Conservation (phyloP, 148 eudicot species). For the Rhododendron kiyosumense region DNA sequence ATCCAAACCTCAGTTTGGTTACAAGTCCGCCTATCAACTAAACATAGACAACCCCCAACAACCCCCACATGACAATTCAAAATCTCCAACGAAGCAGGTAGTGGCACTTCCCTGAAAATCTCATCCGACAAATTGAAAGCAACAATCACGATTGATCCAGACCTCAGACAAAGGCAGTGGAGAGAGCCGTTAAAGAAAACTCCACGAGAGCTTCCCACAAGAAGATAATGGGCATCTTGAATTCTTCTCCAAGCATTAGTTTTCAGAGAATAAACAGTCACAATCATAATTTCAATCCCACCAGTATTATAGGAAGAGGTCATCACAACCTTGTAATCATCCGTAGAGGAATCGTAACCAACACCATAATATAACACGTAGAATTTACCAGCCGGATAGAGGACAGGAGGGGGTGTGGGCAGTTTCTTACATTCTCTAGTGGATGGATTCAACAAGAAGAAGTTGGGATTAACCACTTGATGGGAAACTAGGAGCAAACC, state of each 20-base stretch:
- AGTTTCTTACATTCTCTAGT: not conserved
- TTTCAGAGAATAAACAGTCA: not conserved
- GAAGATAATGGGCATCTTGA: not conserved
- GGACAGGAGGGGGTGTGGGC: not conserved
- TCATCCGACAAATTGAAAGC: not conserved
- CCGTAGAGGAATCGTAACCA: not conserved
- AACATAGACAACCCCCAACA: not conserved
- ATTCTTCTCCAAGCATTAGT: not conserved
- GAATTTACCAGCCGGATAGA: not conserved
- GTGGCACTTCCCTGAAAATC: not conserved
- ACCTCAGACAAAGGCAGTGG: not conserved
- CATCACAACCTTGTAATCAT: not conserved
- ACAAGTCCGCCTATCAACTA: not conserved
- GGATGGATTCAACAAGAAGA: not conserved
- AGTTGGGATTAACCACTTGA: not conserved
- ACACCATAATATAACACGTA: not conserved
- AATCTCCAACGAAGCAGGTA: not conserved
- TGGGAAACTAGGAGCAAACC: not conserved
- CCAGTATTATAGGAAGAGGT: not conserved
- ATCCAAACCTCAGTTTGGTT: not conserved
- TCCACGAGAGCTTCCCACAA: not conserved
- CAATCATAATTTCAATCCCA: not conserved
- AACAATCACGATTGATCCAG: not conserved
- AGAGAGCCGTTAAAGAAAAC: not conserved
- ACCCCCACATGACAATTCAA: not conserved